These are phyloP conservation scores for Elongisporangium prolatum DNA, from an alignment of 352 stramenopile species.

Conservation along the genomic window DNA sequence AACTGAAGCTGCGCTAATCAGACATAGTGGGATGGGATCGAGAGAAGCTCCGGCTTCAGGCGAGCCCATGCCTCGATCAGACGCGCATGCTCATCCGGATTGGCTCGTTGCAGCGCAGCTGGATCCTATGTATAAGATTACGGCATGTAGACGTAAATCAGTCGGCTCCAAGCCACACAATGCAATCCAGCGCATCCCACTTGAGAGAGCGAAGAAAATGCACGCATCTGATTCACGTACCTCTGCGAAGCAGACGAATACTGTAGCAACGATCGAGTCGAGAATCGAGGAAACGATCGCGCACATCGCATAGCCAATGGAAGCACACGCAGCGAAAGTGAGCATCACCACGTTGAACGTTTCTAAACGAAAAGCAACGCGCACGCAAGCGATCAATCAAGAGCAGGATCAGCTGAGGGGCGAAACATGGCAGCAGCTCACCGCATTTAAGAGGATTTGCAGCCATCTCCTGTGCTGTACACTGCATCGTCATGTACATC, in stretches of 20 bases:
- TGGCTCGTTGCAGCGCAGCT: constrained; percentile 55
- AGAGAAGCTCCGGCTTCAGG: constrained; percentile 70
- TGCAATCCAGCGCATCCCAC: not conserved
- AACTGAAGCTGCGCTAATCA: not conserved
- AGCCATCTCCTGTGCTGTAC: constrained; percentile 41
- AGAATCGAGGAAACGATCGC: constrained; percentile 79
- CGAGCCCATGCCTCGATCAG: constrained; percentile 65
- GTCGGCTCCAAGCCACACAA: not conserved
- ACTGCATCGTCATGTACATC: constrained; percentile 68
- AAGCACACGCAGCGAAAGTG: constrained; percentile 66
- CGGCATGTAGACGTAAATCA: not conserved
- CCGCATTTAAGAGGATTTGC: constrained; percentile 45
- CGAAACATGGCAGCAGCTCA: constrained; percentile 21
- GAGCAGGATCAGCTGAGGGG: not conserved
- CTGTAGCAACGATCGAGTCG: constrained; percentile 79
- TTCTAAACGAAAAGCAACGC: constrained; percentile 25
- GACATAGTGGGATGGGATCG: constrained; percentile 18
- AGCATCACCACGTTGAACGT: constrained; percentile 82
- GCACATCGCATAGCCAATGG: constrained; percentile 84
- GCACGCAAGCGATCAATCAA: constrained; percentile 6
- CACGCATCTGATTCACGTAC: constrained; percentile 26
- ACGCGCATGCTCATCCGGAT: constrained; percentile 67
- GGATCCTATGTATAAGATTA: constrained; percentile 36
- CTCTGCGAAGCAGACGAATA: constrained; percentile 87
- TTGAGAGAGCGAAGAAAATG: not conserved